Evolutionary conservation across 768 basidiomycete species (phyloP), one percentile per base, ranked within the genome.

Genomic region (Bullera alba): DNA sequence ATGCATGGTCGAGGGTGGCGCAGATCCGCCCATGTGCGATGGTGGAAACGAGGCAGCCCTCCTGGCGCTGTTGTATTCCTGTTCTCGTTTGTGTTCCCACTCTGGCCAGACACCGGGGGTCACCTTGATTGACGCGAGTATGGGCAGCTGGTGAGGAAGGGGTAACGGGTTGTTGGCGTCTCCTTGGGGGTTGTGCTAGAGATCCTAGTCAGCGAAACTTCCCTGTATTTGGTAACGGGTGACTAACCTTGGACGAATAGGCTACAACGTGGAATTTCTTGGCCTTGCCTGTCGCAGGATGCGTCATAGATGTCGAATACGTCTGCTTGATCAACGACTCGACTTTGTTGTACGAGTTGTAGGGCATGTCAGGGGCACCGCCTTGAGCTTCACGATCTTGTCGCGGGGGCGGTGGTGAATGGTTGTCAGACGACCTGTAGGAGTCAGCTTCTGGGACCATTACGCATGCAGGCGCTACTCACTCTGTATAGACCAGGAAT

Each of bases 241-340:
- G 5, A 23, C 54, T 34, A 35, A 58, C 60, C 49, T 65, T 67
- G 23, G 53, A 54, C 17, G 63, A 63, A 38, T 69, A 69, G 3
- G 58, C 67, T 17, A 69, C 67, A n/a, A 69, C 61, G 45, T 69
- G 67, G 34, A 63, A 69, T 22, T 65, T 69, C 46, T 63, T 69
- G 3, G 51, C 44, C 38, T 63, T 65, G 35, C 57, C 53, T 12
- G 55, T 62, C 43, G 51, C 52, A 0, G 62, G 62, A 44, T 69
- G 54, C 21, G 54, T 57, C 57, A 68, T 66, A 10, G 54, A 58
- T 19, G 67, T 67, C 21, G 64, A 64, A 49, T 64, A 71, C 4
- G 69, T 71, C 41, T 71, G 69, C 50, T 71, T 71, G 64, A 71
- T 57, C 17, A 71, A 51, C 15, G 61, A 49, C 28, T 64, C 69